Evolutionary conservation across 75 land plant genomes (phyloP).

Genomic region (Pinus tabuliformis): DNA sequence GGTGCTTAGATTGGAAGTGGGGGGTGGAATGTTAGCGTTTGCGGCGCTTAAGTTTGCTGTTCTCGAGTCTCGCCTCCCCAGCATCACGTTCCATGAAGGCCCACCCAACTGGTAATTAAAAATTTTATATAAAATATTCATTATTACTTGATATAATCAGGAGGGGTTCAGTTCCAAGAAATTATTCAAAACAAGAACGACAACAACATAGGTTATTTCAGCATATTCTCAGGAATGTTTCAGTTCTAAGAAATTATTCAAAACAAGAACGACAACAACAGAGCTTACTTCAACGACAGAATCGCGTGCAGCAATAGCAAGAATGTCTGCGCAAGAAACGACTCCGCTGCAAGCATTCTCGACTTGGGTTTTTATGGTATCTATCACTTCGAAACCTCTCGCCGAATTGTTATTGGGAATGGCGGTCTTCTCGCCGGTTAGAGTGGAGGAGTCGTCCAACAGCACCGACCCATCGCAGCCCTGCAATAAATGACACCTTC

Average conservation of each 20-base stretch:
- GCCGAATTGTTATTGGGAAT: conserved; percentile 30
- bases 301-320: conserved; percentile 44
- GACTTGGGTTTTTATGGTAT: conserved; percentile 31
- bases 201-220: too few species aligned
- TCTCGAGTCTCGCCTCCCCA: conserved; percentile 47
- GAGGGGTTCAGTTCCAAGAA: too few species aligned
- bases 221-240: too few species aligned
- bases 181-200: too few species aligned
- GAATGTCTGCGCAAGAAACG: conserved; percentile 66
- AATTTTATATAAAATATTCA: too few species aligned
- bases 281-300: conserved; percentile 7
- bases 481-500: conserved; percentile 4
- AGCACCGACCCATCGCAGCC: conserved; percentile 78
- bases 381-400: conserved; percentile 42
- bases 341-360: conserved; percentile 41
- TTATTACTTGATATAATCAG: too few species aligned
- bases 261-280: too few species aligned
- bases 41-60: conserved; percentile 32
- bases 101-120: conserved; percentile 38
- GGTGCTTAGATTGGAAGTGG: conserved; percentile 12
- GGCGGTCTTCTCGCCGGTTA: conserved; percentile 46
- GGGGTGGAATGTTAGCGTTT: too few species aligned
- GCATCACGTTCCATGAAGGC: conserved; percentile 26
- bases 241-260: too few species aligned
- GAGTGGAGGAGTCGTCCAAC: conserved; percentile 34